A percentile compares a stretch with the other conserved stretches of the same genome.
Conservation (phyloP, 768 basidiomycete genomes). For the Cytidiella melzeri region DNA sequence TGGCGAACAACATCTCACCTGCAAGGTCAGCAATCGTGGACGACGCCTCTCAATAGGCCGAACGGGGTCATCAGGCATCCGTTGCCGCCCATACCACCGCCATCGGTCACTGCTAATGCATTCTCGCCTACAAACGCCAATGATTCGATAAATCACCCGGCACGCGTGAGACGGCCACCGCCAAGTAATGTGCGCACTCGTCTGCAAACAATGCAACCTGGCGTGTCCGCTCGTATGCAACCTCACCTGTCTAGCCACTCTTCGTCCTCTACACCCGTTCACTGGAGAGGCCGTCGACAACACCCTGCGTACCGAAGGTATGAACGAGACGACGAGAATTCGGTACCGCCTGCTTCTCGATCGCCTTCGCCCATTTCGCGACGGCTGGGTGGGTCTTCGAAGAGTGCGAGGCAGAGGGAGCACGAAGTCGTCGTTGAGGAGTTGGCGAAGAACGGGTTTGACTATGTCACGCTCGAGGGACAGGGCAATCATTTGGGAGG, state of each 20-base stretch:
- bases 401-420: conserved; percentile 25
- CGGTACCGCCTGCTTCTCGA: conserved; percentile 20
- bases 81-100: not conserved
- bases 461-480: conserved; percentile 58
- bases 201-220: conserved; percentile 18
- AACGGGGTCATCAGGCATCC: not conserved
- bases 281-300: conserved; percentile 17
- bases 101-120: not conserved
- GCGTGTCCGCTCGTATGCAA: conserved; percentile 16
- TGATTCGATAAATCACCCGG: conserved; percentile 4
- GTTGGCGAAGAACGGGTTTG: conserved; percentile 56
- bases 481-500: conserved; percentile 39
- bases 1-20: conserved; percentile 1
- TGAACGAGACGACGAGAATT: conserved; percentile 11
- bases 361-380: conserved; percentile 39
- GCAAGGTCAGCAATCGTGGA: not conserved
- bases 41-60: not conserved
- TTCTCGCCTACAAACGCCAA: not conserved
- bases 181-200: conserved; percentile 16
- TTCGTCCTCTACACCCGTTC: conserved; percentile 30
- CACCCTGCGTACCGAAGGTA: conserved; percentile 17
- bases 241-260: conserved; percentile 20
- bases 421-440: conserved; percentile 37
- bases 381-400: conserved; percentile 30
- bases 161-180: conserved; percentile 22